These are phyloP conservation scores for Erythrophleum fordii DNA, from an alignment of 306 rosid species.

Conservation along the genomic window DNA sequence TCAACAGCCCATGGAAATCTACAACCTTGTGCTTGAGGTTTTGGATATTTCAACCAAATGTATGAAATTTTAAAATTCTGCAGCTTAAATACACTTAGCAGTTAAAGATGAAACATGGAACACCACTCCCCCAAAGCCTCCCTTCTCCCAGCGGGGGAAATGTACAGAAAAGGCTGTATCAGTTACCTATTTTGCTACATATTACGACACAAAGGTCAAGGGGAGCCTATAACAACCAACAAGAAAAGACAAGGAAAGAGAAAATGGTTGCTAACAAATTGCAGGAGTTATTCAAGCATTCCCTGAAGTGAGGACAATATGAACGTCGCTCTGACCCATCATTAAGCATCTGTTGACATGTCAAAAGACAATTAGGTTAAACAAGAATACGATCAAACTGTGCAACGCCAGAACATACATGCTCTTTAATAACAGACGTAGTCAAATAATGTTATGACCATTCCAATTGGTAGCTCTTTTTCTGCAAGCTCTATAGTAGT, in stretches of 20 bases:
- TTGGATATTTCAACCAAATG: slow-evolving; percentile 24
- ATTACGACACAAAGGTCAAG: slow-evolving; percentile 17
- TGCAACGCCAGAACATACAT: neutral
- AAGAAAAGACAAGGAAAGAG: slow-evolving; percentile 11
- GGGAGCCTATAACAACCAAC: slow-evolving; percentile 8
- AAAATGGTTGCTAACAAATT: slow-evolving; percentile 16
- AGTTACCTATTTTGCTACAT: slow-evolving; percentile 7
- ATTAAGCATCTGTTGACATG: slow-evolving; percentile 54
- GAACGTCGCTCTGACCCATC: slow-evolving; percentile 22
- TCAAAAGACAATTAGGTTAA: slow-evolving; percentile 22
- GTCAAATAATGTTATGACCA: slow-evolving; percentile 9
- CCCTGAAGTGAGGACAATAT: slow-evolving; percentile 50
- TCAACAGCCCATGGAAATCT: neutral
- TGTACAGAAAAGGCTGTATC: slow-evolving; percentile 2
- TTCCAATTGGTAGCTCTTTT: neutral
- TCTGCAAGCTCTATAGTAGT: neutral
- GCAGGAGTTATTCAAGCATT: slow-evolving; percentile 25
- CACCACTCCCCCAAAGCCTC: slow-evolving; percentile 20
- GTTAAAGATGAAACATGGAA: slow-evolving; percentile 18
- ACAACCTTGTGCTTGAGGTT: neutral
- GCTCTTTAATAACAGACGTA: neutral
- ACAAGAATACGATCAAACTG: slow-evolving; percentile 23
- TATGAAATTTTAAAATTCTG: neutral
- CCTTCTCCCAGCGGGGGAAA: slow-evolving; percentile 23
- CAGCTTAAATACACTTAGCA: neutral